phyloP scores from a whole-genome alignment of 2,329 filamentous ascomycete species.

The Fonsecaea nubica region DNA sequence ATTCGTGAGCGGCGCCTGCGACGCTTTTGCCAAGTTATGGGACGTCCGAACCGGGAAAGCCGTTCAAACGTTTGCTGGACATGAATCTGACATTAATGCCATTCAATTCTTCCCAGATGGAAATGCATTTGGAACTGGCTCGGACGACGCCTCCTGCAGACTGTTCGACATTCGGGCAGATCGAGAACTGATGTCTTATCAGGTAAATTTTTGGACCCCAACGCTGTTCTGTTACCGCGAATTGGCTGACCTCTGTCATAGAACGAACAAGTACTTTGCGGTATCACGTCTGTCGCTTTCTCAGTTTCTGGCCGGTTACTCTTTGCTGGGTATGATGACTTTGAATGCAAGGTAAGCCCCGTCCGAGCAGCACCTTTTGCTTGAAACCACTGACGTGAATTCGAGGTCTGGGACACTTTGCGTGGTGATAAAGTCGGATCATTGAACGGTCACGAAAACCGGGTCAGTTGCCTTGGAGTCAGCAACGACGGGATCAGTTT shows the following conservation, averaged over 20 bases:
- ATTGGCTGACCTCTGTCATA: constrained; percentile 49
- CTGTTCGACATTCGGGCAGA: constrained; percentile 98
- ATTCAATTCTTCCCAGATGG: constrained; percentile 99
- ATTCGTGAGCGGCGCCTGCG: constrained; percentile 98
- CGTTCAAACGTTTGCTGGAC: constrained; percentile 96
- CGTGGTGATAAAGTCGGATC: constrained; percentile 97
- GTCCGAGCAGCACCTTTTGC: background rate
- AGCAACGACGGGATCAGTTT: constrained; percentile 99
- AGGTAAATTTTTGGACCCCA: constrained; percentile 55
- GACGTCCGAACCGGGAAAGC: constrained; percentile 98
- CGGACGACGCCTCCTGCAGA: constrained; percentile 95
- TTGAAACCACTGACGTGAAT: constrained; percentile 37
- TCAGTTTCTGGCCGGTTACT: constrained; percentile 94
- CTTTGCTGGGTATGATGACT: constrained; percentile 98
- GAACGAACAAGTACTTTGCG: constrained; percentile 97
- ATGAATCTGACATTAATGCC: constrained; percentile 99
- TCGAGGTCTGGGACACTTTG: constrained; percentile 94
- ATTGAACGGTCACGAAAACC: constrained; percentile 95
- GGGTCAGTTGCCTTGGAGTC: constrained; percentile 96
- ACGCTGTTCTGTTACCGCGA: background rate
- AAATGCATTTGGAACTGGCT: constrained; percentile 96
- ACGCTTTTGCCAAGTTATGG: constrained; percentile 98
- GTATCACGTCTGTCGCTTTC: constrained; percentile 97
- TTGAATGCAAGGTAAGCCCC: constrained; percentile 92
- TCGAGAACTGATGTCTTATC: constrained; percentile 73